Base-by-base conservation (phyloP, 352 stramenopile species). In the Phytophthora europaea region DNA sequence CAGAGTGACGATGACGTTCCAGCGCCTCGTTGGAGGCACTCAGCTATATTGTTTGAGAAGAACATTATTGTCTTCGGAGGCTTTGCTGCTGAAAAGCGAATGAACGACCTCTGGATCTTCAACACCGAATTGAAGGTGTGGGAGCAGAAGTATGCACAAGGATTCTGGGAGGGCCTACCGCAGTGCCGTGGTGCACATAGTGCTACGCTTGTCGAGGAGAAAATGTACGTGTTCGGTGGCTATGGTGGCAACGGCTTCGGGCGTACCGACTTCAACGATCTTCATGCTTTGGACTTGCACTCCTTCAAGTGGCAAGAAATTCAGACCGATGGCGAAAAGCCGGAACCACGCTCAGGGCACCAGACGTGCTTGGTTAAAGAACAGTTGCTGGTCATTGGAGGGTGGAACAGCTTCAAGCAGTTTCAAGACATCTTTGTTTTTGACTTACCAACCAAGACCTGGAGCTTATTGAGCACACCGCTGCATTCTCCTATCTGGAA, bases 51-150 rank as follows among this genome's bases (percentile, higher is more conserved):
- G 15, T 91, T 83, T 51, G 89, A 96, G 56, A 95, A 88, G 67
- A 89, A 94, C 55, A 89, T 99, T 22, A 66, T 99, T 28, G 79
- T 99, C 31, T 99, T 99, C 66, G 97, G 97, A 8, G 97, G 97
- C 4, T 99, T 99, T 63, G 88, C 89, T 6, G 93, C 90, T 18
- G 83, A 95, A 76, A 97, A 94, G 64, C 91, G 96, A 53, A 98
- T 99, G 74, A 99, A 99, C 73, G 97, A 99, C 65, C 60, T 99
- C 12, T 99, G 97, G 97, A 76, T 99, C 15, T 98, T 99, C 63
- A 95, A 99, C 81, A 98, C 95, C 12, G 88, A 96, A 61, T 90
- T 90, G 40, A 93, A 98, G 34, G 80, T 96, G 34, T 99, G 97
- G 97, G 95, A 94, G 59, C 93, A 98, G 68, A 96, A 95, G 53